Evolutionary conservation across 371 early-diverging fungal species (phyloP).

Genomic region (Saksenaea vasiformis): DNA sequence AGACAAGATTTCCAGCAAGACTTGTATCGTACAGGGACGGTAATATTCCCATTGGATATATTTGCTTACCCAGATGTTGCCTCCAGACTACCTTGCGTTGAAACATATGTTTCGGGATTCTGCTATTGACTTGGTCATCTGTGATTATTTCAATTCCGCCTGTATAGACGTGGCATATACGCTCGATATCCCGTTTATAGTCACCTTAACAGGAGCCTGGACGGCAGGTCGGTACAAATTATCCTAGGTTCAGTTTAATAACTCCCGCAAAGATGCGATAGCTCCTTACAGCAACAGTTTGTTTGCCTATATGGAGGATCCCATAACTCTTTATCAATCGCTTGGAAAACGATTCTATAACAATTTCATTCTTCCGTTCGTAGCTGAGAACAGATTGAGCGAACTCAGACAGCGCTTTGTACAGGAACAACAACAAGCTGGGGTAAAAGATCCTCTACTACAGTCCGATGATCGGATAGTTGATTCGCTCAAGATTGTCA

Average conservation of each 20-base stretch:
- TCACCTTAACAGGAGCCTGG: not conserved
- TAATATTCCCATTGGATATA: too few species aligned
- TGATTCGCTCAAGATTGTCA: slow-evolving; percentile 29
- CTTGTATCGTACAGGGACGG: too few species aligned
- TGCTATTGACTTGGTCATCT: slow-evolving; percentile 12
- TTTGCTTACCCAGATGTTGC: too few species aligned
- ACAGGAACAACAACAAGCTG: not conserved
- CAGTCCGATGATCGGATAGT: not conserved
- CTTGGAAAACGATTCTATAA: slow-evolving; percentile 15
- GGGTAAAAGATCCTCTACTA: not conserved
- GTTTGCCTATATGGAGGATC: not conserved
- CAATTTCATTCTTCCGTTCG: slow-evolving; percentile 13
- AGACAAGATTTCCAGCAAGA: too few species aligned
- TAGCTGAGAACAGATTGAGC: too few species aligned
- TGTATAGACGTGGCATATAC: slow-evolving; percentile 9
- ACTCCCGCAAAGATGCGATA: slow-evolving; percentile 7
- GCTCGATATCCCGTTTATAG: slow-evolving; percentile 6
- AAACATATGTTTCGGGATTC: too few species aligned
- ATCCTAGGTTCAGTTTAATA: too few species aligned
- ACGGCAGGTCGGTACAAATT: not conserved
- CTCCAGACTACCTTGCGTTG: too few species aligned
- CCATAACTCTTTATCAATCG: slow-evolving; percentile 14
- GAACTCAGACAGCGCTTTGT: not conserved
- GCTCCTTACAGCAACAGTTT: slow-evolving; percentile 28
- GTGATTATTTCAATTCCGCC: slow-evolving; percentile 8